phyloP scores from a whole-genome alignment of 2,329 filamentous ascomycete species.

The Gaeumannomyces sp. region DNA sequence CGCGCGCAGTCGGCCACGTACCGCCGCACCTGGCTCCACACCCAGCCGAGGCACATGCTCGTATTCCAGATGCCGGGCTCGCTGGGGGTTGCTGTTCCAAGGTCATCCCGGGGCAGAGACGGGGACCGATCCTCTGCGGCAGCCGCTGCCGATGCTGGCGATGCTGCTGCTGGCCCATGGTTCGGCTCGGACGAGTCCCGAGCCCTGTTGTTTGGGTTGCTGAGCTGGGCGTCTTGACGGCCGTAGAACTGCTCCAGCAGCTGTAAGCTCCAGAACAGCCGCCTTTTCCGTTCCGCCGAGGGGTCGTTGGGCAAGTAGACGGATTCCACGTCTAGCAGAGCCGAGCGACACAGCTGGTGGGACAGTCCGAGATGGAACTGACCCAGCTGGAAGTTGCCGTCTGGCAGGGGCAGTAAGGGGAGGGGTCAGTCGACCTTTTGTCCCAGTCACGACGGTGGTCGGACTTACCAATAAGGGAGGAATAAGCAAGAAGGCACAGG shows the following conservation, averaged over 20 bases:
- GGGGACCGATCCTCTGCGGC: constrained; percentile 21
- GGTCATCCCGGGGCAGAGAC: constrained; percentile 35
- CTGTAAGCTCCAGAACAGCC: constrained; percentile 46
- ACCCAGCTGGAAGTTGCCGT: constrained; percentile 41
- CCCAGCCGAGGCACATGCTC: constrained; percentile 41
- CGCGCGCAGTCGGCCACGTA: constrained; percentile 43
- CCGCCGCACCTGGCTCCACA: constrained; percentile 40
- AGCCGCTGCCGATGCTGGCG: not conserved
- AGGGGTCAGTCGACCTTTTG: not conserved
- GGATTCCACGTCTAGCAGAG: constrained; percentile 39
- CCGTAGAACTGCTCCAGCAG: constrained; percentile 44
- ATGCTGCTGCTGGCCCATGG: not conserved
- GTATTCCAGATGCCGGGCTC: constrained; percentile 46
- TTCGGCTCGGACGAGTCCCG: not conserved
- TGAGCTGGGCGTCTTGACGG: constrained; percentile 20
- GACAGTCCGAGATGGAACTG: constrained; percentile 45
- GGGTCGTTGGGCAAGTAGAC: constrained; percentile 30
- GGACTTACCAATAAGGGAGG: constrained; percentile 39
- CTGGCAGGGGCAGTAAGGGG: constrained; percentile 21
- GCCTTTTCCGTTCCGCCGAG: constrained; percentile 37
- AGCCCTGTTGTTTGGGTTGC: constrained; percentile 5
- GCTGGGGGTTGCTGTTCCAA: constrained; percentile 32
- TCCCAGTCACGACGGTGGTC: not conserved
- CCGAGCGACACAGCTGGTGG: constrained; percentile 43
- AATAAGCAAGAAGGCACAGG: constrained; percentile 43